Base-by-base conservation (phyloP, 805 yeast genomes). In the Saccharomycopsis fermentans region DNA sequence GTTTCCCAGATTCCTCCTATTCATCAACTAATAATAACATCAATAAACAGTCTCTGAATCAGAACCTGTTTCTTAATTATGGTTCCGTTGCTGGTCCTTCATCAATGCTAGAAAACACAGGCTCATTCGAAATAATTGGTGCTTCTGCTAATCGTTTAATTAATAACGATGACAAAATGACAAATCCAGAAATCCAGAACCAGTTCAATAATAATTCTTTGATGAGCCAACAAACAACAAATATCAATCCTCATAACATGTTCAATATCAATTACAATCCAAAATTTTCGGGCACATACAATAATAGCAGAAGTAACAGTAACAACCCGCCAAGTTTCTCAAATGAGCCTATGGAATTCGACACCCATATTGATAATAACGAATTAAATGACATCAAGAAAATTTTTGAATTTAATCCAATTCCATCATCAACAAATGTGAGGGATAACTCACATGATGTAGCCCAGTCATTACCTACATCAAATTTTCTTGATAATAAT, bases 381-480 rank as follows among this genome's bases (percentile, higher is more conserved):
- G 36, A 55, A 12, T 35, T 59, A 17, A 58, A 55, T 12, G 43
- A 52, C 24, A 59, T 59, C 39, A 55, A 55, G 21, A 59, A 47
- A 36, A 55, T 59, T n/a, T 59, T 59, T 40, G 47, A 52, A 24
- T 59, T 59, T 47, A 55, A 54, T 17, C 39, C 58, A 19, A 43
- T 35, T 11, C n/a, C 47, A 8, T 11, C 43, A 21, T 35, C 55
- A 11, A 26, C 55, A 6, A 24, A 17, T 29, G 16, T 11, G 32
- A 37, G 32, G 16, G 37, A 50, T 29, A 27, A 29, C 29, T 54
- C 32, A 4, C 50, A 26, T 36, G 55, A 29, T 3, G 43, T 51
- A 17, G 24, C 48, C 14, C 24, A 21, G 9, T 52, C 26, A 21
- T 12, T 27, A 5, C 26, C 40, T 34, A 14, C 55, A 24, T 26